phyloP scores from a whole-genome alignment of 2,329 filamentous ascomycete species.

The Pseudogymnoascus sp. region DNA sequence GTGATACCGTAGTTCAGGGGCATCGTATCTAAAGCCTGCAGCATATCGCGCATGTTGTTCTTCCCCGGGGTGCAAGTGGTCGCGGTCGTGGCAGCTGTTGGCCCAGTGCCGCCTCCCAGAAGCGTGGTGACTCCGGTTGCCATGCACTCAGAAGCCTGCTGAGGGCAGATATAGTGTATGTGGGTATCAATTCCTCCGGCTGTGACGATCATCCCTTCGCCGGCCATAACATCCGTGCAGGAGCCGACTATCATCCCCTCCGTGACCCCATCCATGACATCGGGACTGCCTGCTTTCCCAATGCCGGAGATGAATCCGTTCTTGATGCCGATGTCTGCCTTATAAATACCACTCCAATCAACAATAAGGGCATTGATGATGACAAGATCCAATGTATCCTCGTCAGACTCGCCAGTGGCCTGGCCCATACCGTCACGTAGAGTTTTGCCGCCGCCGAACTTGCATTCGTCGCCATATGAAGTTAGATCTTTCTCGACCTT shows the following conservation, averaged over 20 bases:
- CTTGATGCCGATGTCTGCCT: slow-evolving; percentile 93
- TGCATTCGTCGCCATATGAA: slow-evolving; percentile 84
- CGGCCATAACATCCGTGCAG: slow-evolving; percentile 87
- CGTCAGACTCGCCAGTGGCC: slow-evolving; percentile 66
- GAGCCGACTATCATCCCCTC: slow-evolving; percentile 74
- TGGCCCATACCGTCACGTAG: slow-evolving; percentile 94
- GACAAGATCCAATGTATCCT: slow-evolving; percentile 72
- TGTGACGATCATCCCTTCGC: slow-evolving; percentile 83
- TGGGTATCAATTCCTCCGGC: slow-evolving; percentile 85
- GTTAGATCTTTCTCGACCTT: slow-evolving; percentile 82
- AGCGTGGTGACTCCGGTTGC: slow-evolving; percentile 84
- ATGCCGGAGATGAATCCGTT: slow-evolving; percentile 79
- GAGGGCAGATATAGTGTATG: slow-evolving; percentile 91
- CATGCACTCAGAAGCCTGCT: slow-evolving; percentile 78
- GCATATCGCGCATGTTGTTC: slow-evolving; percentile 78
- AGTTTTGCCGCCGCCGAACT: slow-evolving; percentile 92
- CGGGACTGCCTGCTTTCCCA: slow-evolving; percentile 94
- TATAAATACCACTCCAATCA: slow-evolving; percentile 89
- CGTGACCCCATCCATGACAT: slow-evolving; percentile 85
- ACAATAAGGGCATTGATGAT: slow-evolving; percentile 85
- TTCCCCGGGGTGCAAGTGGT: slow-evolving; percentile 89
- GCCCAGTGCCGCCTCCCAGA: slow-evolving; percentile 84
- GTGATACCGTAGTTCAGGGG: slow-evolving; percentile 88
- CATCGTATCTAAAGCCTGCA: slow-evolving; percentile 74
- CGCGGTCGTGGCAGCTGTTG: slow-evolving; percentile 84